A percentile compares a stretch with the other conserved stretches of the same genome.
phyloP scores from a whole-genome alignment of 1,284 basidiomycete genomes.

The Ceraceosorus bombacis region DNA sequence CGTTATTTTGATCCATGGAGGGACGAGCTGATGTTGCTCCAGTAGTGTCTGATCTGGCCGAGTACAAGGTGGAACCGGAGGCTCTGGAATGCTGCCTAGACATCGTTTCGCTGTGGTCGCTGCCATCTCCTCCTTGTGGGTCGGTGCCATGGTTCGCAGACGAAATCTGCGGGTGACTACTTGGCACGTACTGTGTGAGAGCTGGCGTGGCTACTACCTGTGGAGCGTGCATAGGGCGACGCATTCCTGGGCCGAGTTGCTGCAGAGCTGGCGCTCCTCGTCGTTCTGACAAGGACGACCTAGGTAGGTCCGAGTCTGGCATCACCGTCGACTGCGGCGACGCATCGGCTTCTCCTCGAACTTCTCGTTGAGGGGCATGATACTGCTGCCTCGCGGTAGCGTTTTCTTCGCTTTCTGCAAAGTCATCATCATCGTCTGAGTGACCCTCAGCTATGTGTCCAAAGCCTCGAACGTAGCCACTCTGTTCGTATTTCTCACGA shows the following conservation, averaged over 20 bases:
- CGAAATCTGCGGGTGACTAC: neutral
- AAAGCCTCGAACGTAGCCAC: slow-evolving; percentile 11
- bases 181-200: no score
- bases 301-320: no score
- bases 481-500: slow-evolving; percentile 39
- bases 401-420: no score
- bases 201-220: no score
- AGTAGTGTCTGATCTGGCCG: slow-evolving; percentile 25
- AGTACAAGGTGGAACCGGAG: slow-evolving; percentile 26
- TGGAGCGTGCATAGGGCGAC: no score
- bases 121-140: slow-evolving; percentile 11
- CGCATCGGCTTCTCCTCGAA: no score
- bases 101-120: slow-evolving; percentile 20
- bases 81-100: slow-evolving; percentile 19
- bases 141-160: neutral
- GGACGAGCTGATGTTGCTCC: slow-evolving; percentile 33
- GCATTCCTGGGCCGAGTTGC: no score
- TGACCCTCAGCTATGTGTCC: slow-evolving; percentile 17
- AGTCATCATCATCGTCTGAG: slow-evolving; percentile 14
- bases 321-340: no score
- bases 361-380: no score
- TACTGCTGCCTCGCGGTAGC: no score
- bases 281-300: no score
- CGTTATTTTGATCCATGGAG: slow-evolving; percentile 24
- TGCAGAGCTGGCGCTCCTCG: no score